Conservation (phyloP, 2,329 filamentous ascomycete genomes). For the Ceratocystis harringtonii region DNA sequence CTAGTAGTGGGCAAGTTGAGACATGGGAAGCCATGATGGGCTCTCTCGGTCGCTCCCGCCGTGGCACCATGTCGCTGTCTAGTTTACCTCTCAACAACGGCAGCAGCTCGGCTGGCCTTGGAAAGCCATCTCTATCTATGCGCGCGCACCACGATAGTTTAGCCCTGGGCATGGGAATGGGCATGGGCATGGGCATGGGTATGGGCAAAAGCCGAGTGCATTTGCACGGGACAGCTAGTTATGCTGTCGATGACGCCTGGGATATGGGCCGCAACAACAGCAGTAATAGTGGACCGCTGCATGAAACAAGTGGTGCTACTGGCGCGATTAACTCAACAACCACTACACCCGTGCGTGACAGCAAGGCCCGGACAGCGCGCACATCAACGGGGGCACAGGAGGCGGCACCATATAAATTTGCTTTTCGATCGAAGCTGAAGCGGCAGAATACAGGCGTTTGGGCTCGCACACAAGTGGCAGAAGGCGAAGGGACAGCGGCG, state of each 20-base stretch:
- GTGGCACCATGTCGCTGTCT: conserved; percentile 7
- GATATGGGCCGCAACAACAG: background rate
- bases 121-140: conserved; percentile 3
- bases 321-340: background rate
- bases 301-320: background rate
- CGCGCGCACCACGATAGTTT: background rate
- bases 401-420: conserved; percentile 1
- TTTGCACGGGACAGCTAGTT: conserved; percentile 2
- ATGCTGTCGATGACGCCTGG: conserved; percentile 14
- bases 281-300: background rate
- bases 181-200: too few relatives aligned
- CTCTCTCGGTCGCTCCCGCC: conserved; percentile 21
- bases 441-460: conserved; percentile 5
- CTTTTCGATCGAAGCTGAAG: conserved; percentile 9
- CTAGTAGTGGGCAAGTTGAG: conserved; percentile 42
- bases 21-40: conserved; percentile 44
- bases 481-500: background rate
- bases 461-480: conserved; percentile 5
- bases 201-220: background rate
- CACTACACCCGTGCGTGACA: background rate
- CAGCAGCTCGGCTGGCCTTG: background rate
- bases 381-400: conserved; percentile 10
- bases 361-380: background rate
- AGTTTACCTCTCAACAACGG: conserved; percentile 18
- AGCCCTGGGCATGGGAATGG: too few relatives aligned